Evolutionary conservation across 2,329 filamentous ascomycete species (phyloP).

Genomic region (Dactylellina drechsleri): DNA sequence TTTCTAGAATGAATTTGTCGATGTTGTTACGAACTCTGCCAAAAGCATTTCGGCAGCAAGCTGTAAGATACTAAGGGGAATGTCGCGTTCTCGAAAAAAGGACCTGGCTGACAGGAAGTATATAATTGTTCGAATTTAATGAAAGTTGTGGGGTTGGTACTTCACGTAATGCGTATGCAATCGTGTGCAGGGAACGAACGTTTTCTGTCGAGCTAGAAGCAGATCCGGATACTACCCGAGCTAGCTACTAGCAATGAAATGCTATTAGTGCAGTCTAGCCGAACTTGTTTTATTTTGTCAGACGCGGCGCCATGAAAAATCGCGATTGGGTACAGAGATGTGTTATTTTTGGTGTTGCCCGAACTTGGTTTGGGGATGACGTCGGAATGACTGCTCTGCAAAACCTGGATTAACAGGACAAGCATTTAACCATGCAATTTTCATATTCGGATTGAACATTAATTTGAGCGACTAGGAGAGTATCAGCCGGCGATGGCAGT

Average conservation of each 20-base stretch:
- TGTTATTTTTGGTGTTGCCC: constrained; percentile 31
- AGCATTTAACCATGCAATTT: too few relatives aligned
- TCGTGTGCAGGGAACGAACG: background rate
- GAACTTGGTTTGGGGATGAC: constrained; percentile 14
- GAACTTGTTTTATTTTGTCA: background rate
- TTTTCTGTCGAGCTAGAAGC: constrained; percentile 14
- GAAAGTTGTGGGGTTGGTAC: too few relatives aligned
- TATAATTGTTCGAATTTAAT: too few relatives aligned
- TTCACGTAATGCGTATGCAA: constrained; percentile 10
- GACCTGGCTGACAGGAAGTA: too few relatives aligned
- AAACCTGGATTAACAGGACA: background rate
- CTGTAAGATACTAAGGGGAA: too few relatives aligned
- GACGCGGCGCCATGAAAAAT: constrained; percentile 20
- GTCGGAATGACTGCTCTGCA: constrained; percentile 34
- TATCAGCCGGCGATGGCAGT: background rate
- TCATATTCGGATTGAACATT: background rate
- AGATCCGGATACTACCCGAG: constrained; percentile 35
- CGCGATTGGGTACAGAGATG: background rate
- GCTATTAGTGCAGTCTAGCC: background rate
- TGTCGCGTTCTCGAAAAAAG: too few relatives aligned
- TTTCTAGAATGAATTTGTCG: too few relatives aligned
- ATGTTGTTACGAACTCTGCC: background rate
- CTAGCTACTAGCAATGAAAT: background rate
- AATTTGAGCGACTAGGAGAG: constrained; percentile 14
- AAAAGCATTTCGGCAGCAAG: background rate